Evolutionary conservation across 1,284 basidiomycete species (phyloP).

Genomic region (Crucibulum parvulum): DNA sequence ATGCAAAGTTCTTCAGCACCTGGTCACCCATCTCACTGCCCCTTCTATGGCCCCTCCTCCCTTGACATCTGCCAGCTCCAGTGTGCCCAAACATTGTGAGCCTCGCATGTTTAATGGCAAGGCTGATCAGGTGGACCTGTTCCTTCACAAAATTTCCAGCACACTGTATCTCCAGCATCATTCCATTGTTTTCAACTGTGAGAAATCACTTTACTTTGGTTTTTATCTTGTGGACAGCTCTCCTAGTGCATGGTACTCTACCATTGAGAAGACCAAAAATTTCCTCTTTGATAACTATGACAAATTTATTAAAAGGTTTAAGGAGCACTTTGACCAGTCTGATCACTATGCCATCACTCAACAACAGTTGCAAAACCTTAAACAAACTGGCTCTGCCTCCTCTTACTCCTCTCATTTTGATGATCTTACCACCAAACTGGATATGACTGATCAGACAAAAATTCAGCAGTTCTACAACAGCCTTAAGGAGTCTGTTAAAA

Average conservation of each 20-base stretch:
- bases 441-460: conserved; percentile 27
- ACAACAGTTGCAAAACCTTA: conserved; percentile 23
- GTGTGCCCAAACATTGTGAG: conserved; percentile 5
- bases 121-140: conserved; percentile 19
- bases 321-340: conserved; percentile 30
- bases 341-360: conserved; percentile 21
- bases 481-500: conserved; percentile 17
- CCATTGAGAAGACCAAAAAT: conserved; percentile 8
- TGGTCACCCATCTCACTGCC: neutral
- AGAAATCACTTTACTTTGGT: conserved; percentile 22
- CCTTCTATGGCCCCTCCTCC: neutral
- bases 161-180: conserved; percentile 18
- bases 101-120: conserved; percentile 15
- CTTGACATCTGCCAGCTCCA: neutral
- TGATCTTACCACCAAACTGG: conserved; percentile 25
- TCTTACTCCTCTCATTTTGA: conserved; percentile 25
- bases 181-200: conserved; percentile 14
- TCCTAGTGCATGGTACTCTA: conserved; percentile 17
- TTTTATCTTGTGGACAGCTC: conserved; percentile 22
- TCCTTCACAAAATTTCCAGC: conserved; percentile 23
- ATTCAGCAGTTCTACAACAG: conserved; percentile 20
- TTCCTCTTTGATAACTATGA: conserved; percentile 20
- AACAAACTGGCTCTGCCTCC: conserved; percentile 28
- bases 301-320: conserved; percentile 23
- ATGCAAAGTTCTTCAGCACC: neutral